Evolutionary conservation across 1,139 yeast genomes (phyloP), one percentile per base, ranked within the genome.

Genomic region (Candida albicans): DNA sequence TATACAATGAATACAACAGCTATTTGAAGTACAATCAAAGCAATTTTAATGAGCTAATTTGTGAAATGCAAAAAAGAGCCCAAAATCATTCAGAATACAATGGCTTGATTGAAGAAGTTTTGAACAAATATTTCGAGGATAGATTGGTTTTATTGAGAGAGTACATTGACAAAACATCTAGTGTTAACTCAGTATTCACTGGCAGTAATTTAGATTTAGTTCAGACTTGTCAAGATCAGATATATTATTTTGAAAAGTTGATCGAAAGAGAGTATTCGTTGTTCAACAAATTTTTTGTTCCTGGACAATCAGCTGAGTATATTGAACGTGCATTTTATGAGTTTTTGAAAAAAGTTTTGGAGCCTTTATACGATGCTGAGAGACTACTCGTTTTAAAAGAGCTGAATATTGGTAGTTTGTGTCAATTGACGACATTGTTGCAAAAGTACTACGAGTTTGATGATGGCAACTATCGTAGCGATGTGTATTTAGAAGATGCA

Each of bases 381-480:
- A 73, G 97, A 47, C 77, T 82, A 45, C 69, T 77, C 39, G 78
- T 88, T 2, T 70, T 90, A 33, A 75, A 84, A 46, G 97, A 90
- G 57, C 68, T 75, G 8, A 83, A 81, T 49, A 83, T 90, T 18
- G 70, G 76, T 27, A 70, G 72, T 14, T 66, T 93, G 25, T 88
- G 96, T 62, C 95, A 89, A 56, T 68, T 90, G 38, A 81, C 93
- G 1, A 77, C 87, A 1, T 65, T 89, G 26, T 67, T 91, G 27
- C 85, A 83, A 49, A 81, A 83, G 49, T 83, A 82, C 51, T 81
- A 81, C 52, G 89, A 85, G 48, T 76, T 76, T 52, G 68, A 62
- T 27, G 71, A 65, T 8, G 62, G 54, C 12, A 59, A 59, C 11
- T 18, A 32, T n/a, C 4, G 25, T n/a, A 53, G 54, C 3, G 66